A percentile compares a stretch with the other conserved stretches of the same genome.
phyloP scores from a whole-genome alignment of 2,329 filamentous ascomycete genomes.

The Cladorrhinum sp. region DNA sequence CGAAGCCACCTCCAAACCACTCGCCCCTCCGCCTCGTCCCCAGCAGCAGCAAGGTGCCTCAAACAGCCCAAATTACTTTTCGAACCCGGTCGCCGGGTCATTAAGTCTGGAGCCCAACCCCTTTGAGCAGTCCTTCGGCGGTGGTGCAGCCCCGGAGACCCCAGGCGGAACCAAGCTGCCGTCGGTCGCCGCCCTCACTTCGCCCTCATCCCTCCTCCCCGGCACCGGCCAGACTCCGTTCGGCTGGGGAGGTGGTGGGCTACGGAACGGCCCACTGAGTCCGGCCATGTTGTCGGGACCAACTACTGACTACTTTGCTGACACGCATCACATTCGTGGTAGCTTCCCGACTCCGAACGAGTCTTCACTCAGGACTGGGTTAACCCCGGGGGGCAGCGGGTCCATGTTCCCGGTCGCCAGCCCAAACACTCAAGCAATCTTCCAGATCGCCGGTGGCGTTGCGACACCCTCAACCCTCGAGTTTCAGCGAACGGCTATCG shows the following conservation, averaged over 20 bases:
- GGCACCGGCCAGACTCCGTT: slow-evolving; percentile 70
- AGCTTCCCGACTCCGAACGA: slow-evolving; percentile 96
- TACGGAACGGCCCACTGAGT: slow-evolving; percentile 89
- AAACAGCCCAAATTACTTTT: slow-evolving; percentile 69
- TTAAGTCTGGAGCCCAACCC: slow-evolving; percentile 87
- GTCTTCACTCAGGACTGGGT: slow-evolving; percentile 82
- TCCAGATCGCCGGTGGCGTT: slow-evolving; percentile 73
- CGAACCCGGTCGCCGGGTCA: slow-evolving; percentile 48
- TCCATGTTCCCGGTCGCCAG: slow-evolving; percentile 96
- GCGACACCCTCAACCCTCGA: slow-evolving; percentile 89
- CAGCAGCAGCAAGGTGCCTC: slow-evolving; percentile 33
- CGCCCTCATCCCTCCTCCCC: slow-evolving; percentile 76
- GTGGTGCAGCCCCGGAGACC: slow-evolving; percentile 63
- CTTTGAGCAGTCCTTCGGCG: slow-evolving; percentile 90
- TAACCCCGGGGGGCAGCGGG: slow-evolving; percentile 91
- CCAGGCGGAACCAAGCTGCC: slow-evolving; percentile 81
- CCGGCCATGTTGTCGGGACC: slow-evolving; percentile 96
- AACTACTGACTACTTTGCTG: slow-evolving; percentile 80
- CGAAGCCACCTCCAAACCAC: slow-evolving; percentile 60
- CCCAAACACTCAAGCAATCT: slow-evolving; percentile 79
- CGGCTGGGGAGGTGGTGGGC: slow-evolving; percentile 77
- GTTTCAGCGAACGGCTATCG: slow-evolving; percentile 90
- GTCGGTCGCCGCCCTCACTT: slow-evolving; percentile 85
- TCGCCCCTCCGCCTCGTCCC: slow-evolving; percentile 69
- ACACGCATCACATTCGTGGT: slow-evolving; percentile 72